A percentile compares a stretch with the other conserved stretches of the same genome.
These are phyloP conservation scores for Kwoniella botswanensis DNA, from an alignment of 768 basidiomycete genomes.

Conservation along the genomic window DNA sequence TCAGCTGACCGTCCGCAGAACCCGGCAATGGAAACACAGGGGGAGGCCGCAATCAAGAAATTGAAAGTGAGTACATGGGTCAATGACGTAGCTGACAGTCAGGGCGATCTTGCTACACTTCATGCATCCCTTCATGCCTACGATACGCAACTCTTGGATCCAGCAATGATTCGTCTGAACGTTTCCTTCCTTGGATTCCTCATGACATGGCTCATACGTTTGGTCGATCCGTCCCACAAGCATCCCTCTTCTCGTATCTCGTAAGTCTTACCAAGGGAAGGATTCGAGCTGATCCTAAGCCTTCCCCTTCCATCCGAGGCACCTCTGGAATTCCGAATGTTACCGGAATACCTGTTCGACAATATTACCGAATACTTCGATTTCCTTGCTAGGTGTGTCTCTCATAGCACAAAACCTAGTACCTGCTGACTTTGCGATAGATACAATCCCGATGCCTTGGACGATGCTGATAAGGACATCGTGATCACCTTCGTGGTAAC, in stretches of 20 bases:
- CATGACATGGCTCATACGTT: constrained; percentile 90
- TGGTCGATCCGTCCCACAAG: constrained; percentile 76
- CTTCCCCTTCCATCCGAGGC: constrained; percentile 84
- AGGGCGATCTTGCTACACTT: constrained; percentile 74
- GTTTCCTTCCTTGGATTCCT: constrained; percentile 86
- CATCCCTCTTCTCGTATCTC: constrained; percentile 73
- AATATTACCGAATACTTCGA: constrained; percentile 88
- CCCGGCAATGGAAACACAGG: constrained; percentile 75
- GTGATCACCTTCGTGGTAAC: constrained; percentile 84
- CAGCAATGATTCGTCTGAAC: constrained; percentile 76
- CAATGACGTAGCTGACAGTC: constrained; percentile 11
- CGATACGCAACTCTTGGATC: constrained; percentile 84
- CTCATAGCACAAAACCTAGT: background rate
- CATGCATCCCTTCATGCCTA: constrained; percentile 77
- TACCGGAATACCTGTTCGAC: constrained; percentile 93
- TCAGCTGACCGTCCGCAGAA: constrained; percentile 46
- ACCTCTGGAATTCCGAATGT: constrained; percentile 78
- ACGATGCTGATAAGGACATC: constrained; percentile 81
- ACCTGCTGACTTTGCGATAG: constrained; percentile 25
- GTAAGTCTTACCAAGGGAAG: constrained; percentile 62
- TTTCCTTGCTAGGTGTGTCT: constrained; percentile 75
- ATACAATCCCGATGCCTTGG: constrained; percentile 73
- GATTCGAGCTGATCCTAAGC: constrained; percentile 59
- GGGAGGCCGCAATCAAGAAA: constrained; percentile 75
- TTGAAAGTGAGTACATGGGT: constrained; percentile 66